Percentiles rank a stretch among this genome's conserved stretches.
Conservation (phyloP, 768 basidiomycete species). For the Rhodotorula graminis region DNA sequence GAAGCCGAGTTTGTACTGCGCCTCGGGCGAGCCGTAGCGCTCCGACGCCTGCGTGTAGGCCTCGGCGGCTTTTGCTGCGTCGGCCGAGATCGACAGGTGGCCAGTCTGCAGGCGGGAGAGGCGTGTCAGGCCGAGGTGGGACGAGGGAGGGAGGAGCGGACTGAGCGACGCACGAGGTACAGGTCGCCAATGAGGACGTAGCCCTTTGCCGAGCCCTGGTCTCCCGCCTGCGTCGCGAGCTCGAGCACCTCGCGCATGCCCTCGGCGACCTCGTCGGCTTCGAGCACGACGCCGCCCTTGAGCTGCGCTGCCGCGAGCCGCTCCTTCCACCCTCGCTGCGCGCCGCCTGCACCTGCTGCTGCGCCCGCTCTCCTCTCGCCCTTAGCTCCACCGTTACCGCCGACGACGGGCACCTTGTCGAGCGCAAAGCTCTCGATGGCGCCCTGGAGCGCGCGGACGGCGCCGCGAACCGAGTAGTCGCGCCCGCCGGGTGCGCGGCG, state of each 20-base stretch:
- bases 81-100: slow-evolving; percentile 52
- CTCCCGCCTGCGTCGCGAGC: slow-evolving; percentile 5
- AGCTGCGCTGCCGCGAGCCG: background rate
- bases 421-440: slow-evolving; percentile 7
- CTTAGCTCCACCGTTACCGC: no score
- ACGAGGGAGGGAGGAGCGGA: slow-evolving; percentile 50
- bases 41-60: slow-evolving; percentile 62
- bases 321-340: slow-evolving; percentile 14
- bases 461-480: slow-evolving; percentile 23
- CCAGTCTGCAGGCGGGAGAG: slow-evolving; percentile 45
- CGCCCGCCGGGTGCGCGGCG: background rate
- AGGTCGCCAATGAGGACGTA: slow-evolving; percentile 46
- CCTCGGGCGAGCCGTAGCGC: slow-evolving; percentile 72
- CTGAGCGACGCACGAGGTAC: slow-evolving; percentile 58
- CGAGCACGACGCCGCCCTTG: slow-evolving; percentile 8
- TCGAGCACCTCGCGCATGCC: slow-evolving; percentile 28
- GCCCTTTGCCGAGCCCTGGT: slow-evolving; percentile 63
- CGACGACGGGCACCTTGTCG: background rate
- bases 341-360: background rate
- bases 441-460: background rate
- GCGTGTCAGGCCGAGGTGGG: background rate
- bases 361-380: no score
- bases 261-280: slow-evolving; percentile 17
- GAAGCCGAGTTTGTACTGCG: slow-evolving; percentile 80
- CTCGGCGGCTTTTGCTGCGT: slow-evolving; percentile 62